These are phyloP conservation scores for Gentiana macrophylla DNA, from an alignment of 257 asterid genomes.

Conservation along the genomic window DNA sequence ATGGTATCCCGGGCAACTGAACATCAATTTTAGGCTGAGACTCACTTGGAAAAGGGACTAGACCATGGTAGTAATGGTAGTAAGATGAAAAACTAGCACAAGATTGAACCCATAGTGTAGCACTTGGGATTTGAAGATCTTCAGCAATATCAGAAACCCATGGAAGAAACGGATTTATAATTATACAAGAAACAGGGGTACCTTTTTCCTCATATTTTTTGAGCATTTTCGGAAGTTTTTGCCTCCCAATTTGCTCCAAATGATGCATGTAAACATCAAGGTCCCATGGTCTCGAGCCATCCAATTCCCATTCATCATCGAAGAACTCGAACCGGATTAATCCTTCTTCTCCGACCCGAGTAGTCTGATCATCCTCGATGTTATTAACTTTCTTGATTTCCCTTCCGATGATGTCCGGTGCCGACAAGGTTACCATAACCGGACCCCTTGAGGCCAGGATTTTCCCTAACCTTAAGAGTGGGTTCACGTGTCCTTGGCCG, in stretches of 20 bases:
- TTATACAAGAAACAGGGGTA: slow-evolving; percentile 52
- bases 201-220: slow-evolving; percentile 30
- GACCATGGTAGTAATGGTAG: slow-evolving; percentile 33
- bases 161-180: slow-evolving; percentile 55
- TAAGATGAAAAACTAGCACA: slow-evolving; percentile 49
- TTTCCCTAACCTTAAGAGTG: slow-evolving; percentile 60
- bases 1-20: slow-evolving; percentile 41
- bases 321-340: slow-evolving; percentile 51
- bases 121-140: slow-evolving; percentile 37
- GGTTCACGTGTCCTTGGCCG: slow-evolving; percentile 71
- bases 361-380: slow-evolving; percentile 25
- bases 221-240: slow-evolving; percentile 29
- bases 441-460: slow-evolving; percentile 45
- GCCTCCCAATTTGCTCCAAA: slow-evolving; percentile 38
- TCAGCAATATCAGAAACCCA: slow-evolving; percentile 68
- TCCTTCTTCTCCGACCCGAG: slow-evolving; percentile 35
- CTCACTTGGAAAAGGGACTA: slow-evolving; percentile 39
- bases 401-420: slow-evolving; percentile 41
- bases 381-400: slow-evolving; percentile 34
- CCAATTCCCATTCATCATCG: slow-evolving; percentile 31
- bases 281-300: slow-evolving; percentile 11
- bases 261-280: slow-evolving; percentile 27
- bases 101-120: slow-evolving; percentile 75
- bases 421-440: slow-evolving; percentile 37
- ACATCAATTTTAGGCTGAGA: slow-evolving; percentile 36